These are phyloP conservation scores for Spathaspora gorwiae DNA, from an alignment of 805 yeast genomes.

Conservation along the genomic window DNA sequence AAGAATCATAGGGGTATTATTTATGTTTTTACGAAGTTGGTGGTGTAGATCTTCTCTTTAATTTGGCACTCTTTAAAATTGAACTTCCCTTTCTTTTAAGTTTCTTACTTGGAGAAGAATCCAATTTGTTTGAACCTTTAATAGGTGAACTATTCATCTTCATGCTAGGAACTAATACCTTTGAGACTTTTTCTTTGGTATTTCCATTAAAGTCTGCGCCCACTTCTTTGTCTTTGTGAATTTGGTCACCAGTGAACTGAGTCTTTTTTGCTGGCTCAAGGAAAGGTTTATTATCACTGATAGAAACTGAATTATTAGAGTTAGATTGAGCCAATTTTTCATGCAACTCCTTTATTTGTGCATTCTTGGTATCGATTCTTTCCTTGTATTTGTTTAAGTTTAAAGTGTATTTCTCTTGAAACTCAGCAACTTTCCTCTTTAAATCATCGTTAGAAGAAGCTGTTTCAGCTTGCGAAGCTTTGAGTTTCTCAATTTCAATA, in stretches of 20 bases:
- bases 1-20: no score
- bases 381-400: not conserved
- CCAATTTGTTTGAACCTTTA: not conserved
- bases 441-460: no score
- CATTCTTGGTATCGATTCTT: not conserved
- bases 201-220: no score
- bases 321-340: not conserved
- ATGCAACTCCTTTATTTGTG: not conserved
- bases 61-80: not conserved
- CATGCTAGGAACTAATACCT: not conserved
- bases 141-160: slow-evolving; percentile 1
- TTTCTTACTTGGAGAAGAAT: slow-evolving; percentile 2
- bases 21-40: not conserved
- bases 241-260: no score
- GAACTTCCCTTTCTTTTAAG: not conserved
- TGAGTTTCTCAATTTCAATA: not conserved
- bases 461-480: not conserved
- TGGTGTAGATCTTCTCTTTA: not conserved
- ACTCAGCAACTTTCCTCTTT: not conserved
- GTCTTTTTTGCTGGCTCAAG: no score
- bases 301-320: not conserved
- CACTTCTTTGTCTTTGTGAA: no score
- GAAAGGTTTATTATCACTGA: no score
- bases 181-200: not conserved
- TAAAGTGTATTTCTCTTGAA: no score